Evolutionary conservation across 805 yeast species (phyloP).

Genomic region (Cyberlindnera saturnus): DNA sequence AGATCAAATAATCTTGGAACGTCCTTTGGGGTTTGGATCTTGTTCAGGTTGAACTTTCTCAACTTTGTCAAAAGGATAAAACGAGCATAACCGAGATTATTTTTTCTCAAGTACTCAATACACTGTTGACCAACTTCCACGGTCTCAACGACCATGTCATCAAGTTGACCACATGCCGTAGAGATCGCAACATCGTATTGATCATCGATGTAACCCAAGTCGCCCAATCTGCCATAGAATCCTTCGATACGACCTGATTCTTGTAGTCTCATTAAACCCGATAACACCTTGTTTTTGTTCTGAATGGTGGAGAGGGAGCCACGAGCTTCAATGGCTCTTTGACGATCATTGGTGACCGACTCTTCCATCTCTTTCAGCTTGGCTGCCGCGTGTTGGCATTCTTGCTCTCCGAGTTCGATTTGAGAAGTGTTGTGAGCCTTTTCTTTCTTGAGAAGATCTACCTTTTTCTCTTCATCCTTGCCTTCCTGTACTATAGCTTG

Average conservation of each 20-base stretch:
- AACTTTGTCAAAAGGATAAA: constrained; percentile 77
- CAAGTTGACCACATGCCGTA: constrained; percentile 87
- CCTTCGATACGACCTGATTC: constrained; percentile 81
- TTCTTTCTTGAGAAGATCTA: constrained; percentile 41
- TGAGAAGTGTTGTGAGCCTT: constrained; percentile 45
- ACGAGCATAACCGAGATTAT: constrained; percentile 81
- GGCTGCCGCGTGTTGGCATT: constrained; percentile 41
- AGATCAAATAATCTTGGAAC: constrained; percentile 84
- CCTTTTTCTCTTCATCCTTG: constrained; percentile 41
- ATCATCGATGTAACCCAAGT: constrained; percentile 84
- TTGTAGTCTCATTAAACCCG: constrained; percentile 61
- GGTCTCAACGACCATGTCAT: constrained; percentile 87
- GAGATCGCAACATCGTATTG: constrained; percentile 90
- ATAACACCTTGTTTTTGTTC: constrained; percentile 67
- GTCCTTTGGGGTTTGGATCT: constrained; percentile 64
- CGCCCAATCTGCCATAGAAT: constrained; percentile 87
- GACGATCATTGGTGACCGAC: constrained; percentile 49
- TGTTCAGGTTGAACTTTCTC: constrained; percentile 50
- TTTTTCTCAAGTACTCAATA: constrained; percentile 76
- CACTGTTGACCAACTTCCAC: constrained; percentile 68
- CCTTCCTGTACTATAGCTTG: constrained; percentile 42
- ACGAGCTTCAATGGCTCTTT: constrained; percentile 60
- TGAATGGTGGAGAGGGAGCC: constrained; percentile 50
- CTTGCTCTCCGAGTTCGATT: constrained; percentile 50
- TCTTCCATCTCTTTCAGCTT: constrained; percentile 49